Percentiles rank a stretch among this genome's conserved stretches.
Conservation (phyloP, 257 asterid species). For the Solanum arcanum region DNA sequence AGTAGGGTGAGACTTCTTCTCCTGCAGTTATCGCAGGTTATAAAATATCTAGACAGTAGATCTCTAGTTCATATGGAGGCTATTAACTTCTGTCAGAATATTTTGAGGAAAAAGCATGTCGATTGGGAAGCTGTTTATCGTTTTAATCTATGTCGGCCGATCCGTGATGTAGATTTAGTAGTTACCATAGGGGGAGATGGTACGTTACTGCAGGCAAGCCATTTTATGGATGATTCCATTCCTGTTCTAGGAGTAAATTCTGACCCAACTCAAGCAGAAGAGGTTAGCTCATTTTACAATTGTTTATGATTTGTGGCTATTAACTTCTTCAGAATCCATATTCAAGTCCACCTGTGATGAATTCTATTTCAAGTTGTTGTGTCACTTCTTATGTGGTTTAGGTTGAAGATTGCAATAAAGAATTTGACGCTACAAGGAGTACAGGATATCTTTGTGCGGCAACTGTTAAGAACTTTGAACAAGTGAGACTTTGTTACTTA, state of each 20-base stretch:
- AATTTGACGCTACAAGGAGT: conserved; percentile 92
- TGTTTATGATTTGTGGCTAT: background rate
- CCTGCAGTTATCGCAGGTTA: conserved; percentile 37
- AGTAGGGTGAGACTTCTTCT: background rate
- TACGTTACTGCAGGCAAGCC: conserved; percentile 78
- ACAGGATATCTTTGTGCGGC: conserved; percentile 94
- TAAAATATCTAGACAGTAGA: conserved; percentile 47
- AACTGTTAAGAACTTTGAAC: conserved; percentile 63
- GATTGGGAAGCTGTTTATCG: conserved; percentile 59
- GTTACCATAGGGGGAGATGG: conserved; percentile 92
- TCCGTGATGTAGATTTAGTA: conserved; percentile 72
- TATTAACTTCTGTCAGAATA: conserved; percentile 59
- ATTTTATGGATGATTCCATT: conserved; percentile 62
- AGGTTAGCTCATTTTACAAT: conserved; percentile 29
- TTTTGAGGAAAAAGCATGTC: conserved; percentile 46
- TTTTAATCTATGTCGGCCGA: conserved; percentile 38
- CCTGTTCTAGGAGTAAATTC: conserved; percentile 90
- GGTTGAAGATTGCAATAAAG: conserved; percentile 62
- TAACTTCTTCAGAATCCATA: background rate
- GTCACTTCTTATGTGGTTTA: conserved; percentile 12
- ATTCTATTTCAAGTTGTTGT: background rate
- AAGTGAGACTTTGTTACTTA: conserved; percentile 20
- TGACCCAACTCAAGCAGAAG: conserved; percentile 77
- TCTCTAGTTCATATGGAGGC: conserved; percentile 62
- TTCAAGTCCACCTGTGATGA: background rate